These are phyloP conservation scores for Pezicula rhizophila DNA, from an alignment of 2,329 filamentous ascomycete genomes.

Conservation along the genomic window DNA sequence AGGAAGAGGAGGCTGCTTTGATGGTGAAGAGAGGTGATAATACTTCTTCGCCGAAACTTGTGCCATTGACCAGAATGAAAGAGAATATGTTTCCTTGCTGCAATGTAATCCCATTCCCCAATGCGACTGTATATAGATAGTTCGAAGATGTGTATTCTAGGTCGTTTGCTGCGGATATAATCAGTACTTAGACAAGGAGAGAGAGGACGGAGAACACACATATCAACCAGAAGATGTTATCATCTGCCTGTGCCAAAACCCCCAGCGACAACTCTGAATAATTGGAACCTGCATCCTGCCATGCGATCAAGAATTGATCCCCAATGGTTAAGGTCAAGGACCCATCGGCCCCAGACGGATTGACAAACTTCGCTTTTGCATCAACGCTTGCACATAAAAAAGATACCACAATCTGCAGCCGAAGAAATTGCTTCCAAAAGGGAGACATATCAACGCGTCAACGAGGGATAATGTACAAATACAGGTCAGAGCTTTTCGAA, in stretches of 20 bases:
- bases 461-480: neutral
- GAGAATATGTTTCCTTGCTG: conserved; percentile 3
- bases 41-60: conserved; percentile 1
- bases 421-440: neutral
- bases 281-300: neutral
- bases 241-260: neutral
- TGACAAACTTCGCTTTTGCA: neutral
- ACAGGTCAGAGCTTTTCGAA: neutral
- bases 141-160: neutral
- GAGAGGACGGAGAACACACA: neutral
- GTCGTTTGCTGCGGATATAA: neutral
- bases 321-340: neutral
- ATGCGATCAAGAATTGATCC: neutral
- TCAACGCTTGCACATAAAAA: neutral
- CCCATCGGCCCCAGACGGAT: neutral
- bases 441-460: neutral
- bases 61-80: conserved; percentile 7
- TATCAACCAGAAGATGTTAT: conserved; percentile 6
- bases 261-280: conserved; percentile 1
- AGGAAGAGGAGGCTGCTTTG: neutral
- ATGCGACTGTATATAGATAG: neutral
- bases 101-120: conserved; percentile 4
- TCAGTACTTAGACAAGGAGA: neutral
- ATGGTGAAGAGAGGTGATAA: neutral
- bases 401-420: neutral